These are phyloP conservation scores for Venturia nashicola DNA, from an alignment of 2,329 filamentous ascomycete species.

Conservation along the genomic window DNA sequence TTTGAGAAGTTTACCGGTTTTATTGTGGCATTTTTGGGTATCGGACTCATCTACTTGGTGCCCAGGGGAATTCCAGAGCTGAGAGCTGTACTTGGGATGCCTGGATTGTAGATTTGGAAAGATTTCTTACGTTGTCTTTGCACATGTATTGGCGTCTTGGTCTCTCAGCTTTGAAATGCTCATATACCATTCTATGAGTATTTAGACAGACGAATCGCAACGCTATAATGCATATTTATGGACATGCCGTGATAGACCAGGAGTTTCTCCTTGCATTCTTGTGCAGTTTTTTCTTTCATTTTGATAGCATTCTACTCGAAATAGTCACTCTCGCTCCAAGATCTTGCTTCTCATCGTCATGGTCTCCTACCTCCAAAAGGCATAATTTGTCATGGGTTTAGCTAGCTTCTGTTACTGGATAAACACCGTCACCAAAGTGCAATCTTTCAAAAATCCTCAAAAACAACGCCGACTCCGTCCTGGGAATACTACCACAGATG, in stretches of 20 bases:
- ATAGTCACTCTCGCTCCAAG: too few species aligned
- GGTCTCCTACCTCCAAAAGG: too few species aligned
- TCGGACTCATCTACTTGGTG: conserved; percentile 36
- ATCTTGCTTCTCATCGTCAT: too few species aligned
- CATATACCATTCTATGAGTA: not conserved
- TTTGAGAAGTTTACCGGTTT: conserved; percentile 65
- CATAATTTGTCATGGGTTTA: not conserved
- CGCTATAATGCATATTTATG: not conserved
- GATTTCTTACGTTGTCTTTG: not conserved
- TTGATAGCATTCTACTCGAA: too few species aligned
- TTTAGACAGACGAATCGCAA: not conserved
- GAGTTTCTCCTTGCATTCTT: too few species aligned
- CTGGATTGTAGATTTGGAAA: conserved; percentile 22
- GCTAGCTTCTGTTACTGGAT: not conserved
- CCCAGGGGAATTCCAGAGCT: conserved; percentile 31
- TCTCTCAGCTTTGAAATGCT: not conserved
- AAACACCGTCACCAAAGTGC: too few species aligned
- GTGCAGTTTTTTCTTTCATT: too few species aligned
- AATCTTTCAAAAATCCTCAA: not conserved
- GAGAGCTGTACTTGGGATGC: conserved; percentile 33
- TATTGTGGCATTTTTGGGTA: conserved; percentile 32
- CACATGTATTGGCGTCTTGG: not conserved
- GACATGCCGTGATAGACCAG: too few species aligned
- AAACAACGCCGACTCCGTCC: not conserved
- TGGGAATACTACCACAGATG: not conserved